Conservation (phyloP, 2,329 filamentous ascomycete genomes). For the Trichocomaceae sp. region DNA sequence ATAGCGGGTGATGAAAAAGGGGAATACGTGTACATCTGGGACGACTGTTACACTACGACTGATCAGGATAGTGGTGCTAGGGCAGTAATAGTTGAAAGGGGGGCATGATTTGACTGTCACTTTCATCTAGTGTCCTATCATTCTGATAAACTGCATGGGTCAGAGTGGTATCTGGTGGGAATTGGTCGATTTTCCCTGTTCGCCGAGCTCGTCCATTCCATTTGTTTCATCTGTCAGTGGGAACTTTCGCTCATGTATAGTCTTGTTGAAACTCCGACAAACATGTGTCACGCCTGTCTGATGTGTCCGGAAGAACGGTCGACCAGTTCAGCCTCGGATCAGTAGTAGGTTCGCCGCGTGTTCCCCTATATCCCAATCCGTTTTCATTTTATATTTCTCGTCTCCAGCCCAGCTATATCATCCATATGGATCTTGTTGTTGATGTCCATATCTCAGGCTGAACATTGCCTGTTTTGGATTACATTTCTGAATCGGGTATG, state of each 20-base stretch:
- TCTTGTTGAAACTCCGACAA: neutral
- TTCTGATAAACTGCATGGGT: neutral
- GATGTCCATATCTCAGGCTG: neutral
- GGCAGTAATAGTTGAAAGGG: slow-evolving; percentile 9
- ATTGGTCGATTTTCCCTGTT: neutral
- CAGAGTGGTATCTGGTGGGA: neutral
- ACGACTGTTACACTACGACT: slow-evolving; percentile 1
- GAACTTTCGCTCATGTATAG: neutral
- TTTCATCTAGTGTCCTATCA: neutral
- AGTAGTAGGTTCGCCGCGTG: neutral
- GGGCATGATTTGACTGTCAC: neutral
- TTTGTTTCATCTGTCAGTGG: neutral
- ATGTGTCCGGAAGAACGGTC: neutral
- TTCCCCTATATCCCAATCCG: neutral
- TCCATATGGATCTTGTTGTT: neutral
- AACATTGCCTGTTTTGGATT: neutral
- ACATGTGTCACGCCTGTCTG: neutral
- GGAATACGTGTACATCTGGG: slow-evolving; percentile 4
- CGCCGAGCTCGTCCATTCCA: neutral
- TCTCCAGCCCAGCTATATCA: neutral
- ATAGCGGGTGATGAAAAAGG: neutral
- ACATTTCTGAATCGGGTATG: neutral
- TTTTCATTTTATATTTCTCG: neutral
- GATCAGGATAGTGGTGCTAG: slow-evolving; percentile 7
- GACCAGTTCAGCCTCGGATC: neutral